Evolutionary conservation across 768 basidiomycete species (phyloP).

Genomic region (Collybiopsis luxurians): DNA sequence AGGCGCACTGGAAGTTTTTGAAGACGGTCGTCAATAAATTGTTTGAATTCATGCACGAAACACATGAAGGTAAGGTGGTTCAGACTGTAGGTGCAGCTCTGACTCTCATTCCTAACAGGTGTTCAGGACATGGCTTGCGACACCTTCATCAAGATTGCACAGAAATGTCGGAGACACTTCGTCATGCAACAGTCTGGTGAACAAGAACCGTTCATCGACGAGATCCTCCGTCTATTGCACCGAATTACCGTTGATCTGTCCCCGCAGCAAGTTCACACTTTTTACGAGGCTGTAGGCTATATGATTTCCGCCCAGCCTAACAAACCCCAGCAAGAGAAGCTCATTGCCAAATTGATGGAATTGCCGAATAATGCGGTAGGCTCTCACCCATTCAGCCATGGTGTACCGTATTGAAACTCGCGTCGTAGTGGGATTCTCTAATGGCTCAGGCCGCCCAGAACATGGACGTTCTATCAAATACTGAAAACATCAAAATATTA

Average conservation of each 20-base stretch:
- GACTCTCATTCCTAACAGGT: constrained; percentile 42
- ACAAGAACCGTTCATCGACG: constrained; percentile 96
- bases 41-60: constrained; percentile 99
- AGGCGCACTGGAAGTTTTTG: constrained; percentile 99
- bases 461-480: constrained; percentile 86
- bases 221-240: constrained; percentile 89
- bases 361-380: constrained; percentile 93
- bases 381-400: constrained; percentile 8
- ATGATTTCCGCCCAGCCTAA: constrained; percentile 99
- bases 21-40: constrained; percentile 99
- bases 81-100: neutral
- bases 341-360: constrained; percentile 95
- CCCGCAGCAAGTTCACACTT: constrained; percentile 96
- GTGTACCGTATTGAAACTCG: neutral
- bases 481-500: constrained; percentile 95
- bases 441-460: constrained; percentile 94
- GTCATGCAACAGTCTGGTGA: constrained; percentile 99
- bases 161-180: constrained; percentile 97
- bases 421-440: constrained; percentile 85
- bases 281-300: constrained; percentile 98
- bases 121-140: constrained; percentile 99
- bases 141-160: constrained; percentile 99
- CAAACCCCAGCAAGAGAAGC: constrained; percentile 92
- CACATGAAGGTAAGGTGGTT: constrained; percentile 76
- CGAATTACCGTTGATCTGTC: constrained; percentile 93